Base-by-base conservation (phyloP, 2,329 filamentous ascomycete species). In the Ophiostoma quercus region DNA sequence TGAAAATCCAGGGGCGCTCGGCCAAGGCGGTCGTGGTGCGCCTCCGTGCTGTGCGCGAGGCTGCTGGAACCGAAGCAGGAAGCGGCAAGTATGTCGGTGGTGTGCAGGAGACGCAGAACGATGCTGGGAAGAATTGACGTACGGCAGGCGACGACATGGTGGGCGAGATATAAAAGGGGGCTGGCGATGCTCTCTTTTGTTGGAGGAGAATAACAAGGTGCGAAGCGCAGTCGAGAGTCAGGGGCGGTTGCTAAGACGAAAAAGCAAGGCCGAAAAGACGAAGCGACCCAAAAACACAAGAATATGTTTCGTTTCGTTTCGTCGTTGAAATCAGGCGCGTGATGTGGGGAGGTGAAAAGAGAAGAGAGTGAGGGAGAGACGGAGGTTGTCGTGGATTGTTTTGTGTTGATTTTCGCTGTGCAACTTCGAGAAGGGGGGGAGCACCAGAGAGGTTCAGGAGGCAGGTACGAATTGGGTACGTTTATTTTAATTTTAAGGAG, bases 91-190 rank as follows among this genome's bases (percentile, higher is more conserved):
- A n/a, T n/a, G n/a, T n/a, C n/a, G n/a, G n/a, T n/a, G n/a, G n/a
- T n/a, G n/a, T n/a, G n/a, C n/a, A n/a, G n/a, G n/a, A n/a, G n/a
- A n/a, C n/a, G n/a, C n/a, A n/a, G n/a, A n/a, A n/a, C n/a, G n/a
- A n/a, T n/a, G n/a, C n/a, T n/a, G n/a, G n/a, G n/a, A 70, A 69
- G 19, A 11, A 32, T 65, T 16, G 69, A 78, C 77, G 73, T 78
- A 78, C 77, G 74, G 76, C 77, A 71, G 76, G 76, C 71, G 77
- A 75, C 74, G 76, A 77, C 76, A 77, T 77, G 71, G 68, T 72
- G n/a, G 71, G 68, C 63, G 67, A 71, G 5, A 65, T 66, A 68
- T 67, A 19, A 47, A 70, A 47, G 67, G 65, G 71, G 69, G 62
- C 25, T 66, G 65, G n/a, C n/a, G n/a, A n/a, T n/a, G n/a, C n/a